These are phyloP conservation scores for Emergomyces pasteurianus DNA, from an alignment of 2,329 filamentous ascomycete genomes.

Conservation along the genomic window DNA sequence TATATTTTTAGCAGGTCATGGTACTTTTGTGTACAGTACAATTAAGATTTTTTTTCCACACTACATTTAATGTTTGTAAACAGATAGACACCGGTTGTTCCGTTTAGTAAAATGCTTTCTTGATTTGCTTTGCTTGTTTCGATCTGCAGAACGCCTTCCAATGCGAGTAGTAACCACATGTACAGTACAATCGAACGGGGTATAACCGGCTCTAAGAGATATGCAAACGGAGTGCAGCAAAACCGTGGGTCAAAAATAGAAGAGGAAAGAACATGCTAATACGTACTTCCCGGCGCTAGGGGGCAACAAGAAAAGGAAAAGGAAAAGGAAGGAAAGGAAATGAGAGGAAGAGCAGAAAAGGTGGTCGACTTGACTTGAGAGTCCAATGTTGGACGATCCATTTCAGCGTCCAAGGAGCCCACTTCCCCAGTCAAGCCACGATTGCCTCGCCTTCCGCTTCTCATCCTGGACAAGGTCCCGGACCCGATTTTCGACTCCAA, in stretches of 20 bases:
- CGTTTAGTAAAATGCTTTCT: not conserved
- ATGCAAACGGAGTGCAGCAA: not conserved
- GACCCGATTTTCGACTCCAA: constrained; percentile 55
- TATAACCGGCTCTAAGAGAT: not conserved
- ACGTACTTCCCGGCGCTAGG: not conserved
- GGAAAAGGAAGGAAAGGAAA: not conserved
- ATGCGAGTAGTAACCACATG: not conserved
- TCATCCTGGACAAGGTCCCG: constrained; percentile 51
- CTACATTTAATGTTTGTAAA: not conserved
- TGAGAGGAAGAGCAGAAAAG: too few species aligned
- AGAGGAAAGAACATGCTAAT: not conserved
- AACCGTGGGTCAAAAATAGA: not conserved
- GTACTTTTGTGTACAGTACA: not conserved
- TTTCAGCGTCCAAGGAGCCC: constrained; percentile 16
- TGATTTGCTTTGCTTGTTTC: not conserved
- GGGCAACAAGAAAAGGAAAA: constrained; percentile 10
- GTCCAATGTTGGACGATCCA: constrained; percentile 1
- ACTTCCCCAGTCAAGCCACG: constrained; percentile 46
- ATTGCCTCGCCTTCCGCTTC: constrained; percentile 41
- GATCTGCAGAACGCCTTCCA: not conserved
- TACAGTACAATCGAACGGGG: not conserved
- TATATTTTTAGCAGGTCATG: not conserved
- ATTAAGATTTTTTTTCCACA: not conserved
- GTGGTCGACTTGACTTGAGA: not conserved
- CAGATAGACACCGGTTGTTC: not conserved